Conservation (phyloP, 352 stramenopile genomes). For the Phytophthora ramorum region DNA sequence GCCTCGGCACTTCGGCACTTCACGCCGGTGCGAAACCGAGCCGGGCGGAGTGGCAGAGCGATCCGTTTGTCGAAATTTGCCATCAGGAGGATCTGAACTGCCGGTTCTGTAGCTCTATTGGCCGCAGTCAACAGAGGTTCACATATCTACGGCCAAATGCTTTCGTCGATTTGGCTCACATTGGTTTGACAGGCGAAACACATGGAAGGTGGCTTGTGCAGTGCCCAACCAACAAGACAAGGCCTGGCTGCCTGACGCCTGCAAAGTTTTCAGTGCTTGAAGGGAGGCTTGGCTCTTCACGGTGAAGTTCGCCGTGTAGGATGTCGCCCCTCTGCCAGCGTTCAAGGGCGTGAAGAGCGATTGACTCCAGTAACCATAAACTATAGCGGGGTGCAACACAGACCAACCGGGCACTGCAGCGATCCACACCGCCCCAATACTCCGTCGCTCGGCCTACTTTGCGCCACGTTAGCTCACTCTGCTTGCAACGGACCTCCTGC, state of each 20-base stretch:
- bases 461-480: constrained; percentile 11
- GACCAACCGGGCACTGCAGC: too few relatives aligned
- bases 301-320: background rate
- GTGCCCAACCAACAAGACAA: background rate
- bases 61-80: constrained; percentile 18
- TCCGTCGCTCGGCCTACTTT: background rate
- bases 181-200: constrained; percentile 6
- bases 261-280: constrained; percentile 16
- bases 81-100: constrained; percentile 12
- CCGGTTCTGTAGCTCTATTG: constrained; percentile 6
- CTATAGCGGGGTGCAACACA: too few relatives aligned
- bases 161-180: background rate
- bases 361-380: background rate
- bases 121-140: background rate
- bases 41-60: constrained; percentile 20
- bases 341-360: background rate
- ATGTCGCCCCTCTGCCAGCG: too few relatives aligned
- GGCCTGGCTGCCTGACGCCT: background rate
- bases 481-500: constrained; percentile 1
- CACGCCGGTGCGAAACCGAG: constrained; percentile 5
- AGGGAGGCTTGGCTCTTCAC: constrained; percentile 3
- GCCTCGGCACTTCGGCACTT: constrained; percentile 7
- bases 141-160: constrained; percentile 2
- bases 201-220: background rate
- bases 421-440: background rate